These are phyloP conservation scores for Magnusiomyces magnusii DNA, from an alignment of 1,139 yeast genomes.

Conservation along the genomic window DNA sequence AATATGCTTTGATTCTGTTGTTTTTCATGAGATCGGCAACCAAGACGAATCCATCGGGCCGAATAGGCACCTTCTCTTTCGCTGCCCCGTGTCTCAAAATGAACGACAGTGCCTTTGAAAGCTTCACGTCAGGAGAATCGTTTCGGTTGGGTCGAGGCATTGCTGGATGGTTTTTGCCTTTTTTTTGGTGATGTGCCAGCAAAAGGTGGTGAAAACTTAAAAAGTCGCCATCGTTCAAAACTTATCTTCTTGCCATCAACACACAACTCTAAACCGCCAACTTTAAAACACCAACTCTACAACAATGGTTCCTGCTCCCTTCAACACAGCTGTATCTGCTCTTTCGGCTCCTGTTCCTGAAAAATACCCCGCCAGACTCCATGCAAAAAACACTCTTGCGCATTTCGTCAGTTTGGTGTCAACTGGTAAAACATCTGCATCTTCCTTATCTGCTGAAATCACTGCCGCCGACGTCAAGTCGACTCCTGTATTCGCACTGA, in stretches of 20 bases:
- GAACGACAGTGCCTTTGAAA: slow-evolving; percentile 70
- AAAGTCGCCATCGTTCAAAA: not conserved
- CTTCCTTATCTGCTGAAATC: not conserved
- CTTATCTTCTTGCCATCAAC: not conserved
- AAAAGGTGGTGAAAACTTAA: too few species aligned
- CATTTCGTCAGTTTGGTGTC: not conserved
- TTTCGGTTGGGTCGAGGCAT: not conserved
- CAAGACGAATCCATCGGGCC: slow-evolving; percentile 56
- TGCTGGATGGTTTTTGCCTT: not conserved
- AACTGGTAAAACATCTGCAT: not conserved
- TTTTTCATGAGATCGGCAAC: slow-evolving; percentile 49
- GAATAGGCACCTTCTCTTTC: slow-evolving; percentile 60
- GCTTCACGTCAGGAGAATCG: slow-evolving; percentile 30
- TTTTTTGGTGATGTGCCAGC: too few species aligned
- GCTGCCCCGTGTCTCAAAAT: slow-evolving; percentile 78
- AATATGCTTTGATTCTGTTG: slow-evolving; percentile 50
- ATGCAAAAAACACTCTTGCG: not conserved
- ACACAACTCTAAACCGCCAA: not conserved
- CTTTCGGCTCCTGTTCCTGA: not conserved
- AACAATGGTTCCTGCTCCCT: not conserved
- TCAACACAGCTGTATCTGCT: not conserved
- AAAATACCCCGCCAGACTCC: slow-evolving; percentile 3
- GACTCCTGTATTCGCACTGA: slow-evolving; percentile 32
- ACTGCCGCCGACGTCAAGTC: not conserved
- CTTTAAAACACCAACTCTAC: not conserved